Evolutionary conservation across 2,329 filamentous ascomycete genomes (phyloP).

Genomic region (Penicillium janthinellum): DNA sequence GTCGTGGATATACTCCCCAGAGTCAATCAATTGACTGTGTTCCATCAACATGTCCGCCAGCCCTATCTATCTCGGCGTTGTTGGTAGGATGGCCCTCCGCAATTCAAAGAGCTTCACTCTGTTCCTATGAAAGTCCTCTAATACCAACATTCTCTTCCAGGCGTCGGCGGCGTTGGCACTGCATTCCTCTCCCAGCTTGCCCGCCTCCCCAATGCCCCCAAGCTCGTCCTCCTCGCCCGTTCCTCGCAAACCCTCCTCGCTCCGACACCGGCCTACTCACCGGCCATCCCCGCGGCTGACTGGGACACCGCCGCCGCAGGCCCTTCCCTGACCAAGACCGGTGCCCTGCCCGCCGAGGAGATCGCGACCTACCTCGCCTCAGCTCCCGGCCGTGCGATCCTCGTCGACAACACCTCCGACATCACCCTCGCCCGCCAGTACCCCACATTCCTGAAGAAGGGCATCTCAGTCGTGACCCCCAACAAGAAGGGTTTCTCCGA

Average conservation of each 20-base stretch:
- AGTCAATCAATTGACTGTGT: not conserved
- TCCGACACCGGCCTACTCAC: constrained; percentile 65
- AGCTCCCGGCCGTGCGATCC: constrained; percentile 74
- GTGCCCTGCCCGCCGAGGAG: constrained; percentile 63
- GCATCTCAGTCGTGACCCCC: constrained; percentile 89
- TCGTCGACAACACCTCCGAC: constrained; percentile 96
- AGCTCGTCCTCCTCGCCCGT: constrained; percentile 81
- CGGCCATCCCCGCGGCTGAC: constrained; percentile 61
- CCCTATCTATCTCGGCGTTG: constrained; percentile 47
- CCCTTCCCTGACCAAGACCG: constrained; percentile 57
- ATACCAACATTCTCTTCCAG: constrained; percentile 36
- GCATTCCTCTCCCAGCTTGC: constrained; percentile 84
- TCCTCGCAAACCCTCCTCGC: constrained; percentile 81
- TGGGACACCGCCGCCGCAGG: constrained; percentile 58
- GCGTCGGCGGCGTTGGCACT: constrained; percentile 90
- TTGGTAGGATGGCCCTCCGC: constrained; percentile 35
- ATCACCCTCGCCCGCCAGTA: constrained; percentile 82
- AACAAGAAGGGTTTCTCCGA: constrained; percentile 98
- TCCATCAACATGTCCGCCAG: constrained; percentile 27
- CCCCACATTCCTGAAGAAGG: constrained; percentile 75
- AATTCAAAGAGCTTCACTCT: not conserved
- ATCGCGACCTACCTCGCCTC: constrained; percentile 76
- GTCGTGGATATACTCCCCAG: not conserved
- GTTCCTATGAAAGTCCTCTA: not conserved
- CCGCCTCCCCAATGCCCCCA: constrained; percentile 67